These are phyloP conservation scores for Climacium dendroides DNA, from an alignment of 225 moss, liverwort and hornwort genomes.

Conservation along the genomic window DNA sequence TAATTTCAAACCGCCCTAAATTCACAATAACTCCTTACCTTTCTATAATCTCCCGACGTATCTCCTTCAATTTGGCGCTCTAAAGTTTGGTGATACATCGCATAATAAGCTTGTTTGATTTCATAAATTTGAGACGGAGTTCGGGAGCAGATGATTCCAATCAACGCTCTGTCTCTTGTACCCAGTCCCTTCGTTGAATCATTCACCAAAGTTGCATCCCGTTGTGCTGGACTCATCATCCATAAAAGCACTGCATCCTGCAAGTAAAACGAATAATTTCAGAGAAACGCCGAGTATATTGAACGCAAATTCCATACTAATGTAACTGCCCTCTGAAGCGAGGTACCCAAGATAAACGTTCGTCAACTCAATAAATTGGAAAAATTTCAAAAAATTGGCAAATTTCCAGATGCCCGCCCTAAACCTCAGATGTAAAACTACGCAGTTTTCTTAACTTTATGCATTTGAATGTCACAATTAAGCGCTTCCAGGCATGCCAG, in stretches of 20 bases:
- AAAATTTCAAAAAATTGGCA: not conserved
- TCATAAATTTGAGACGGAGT: slow-evolving; percentile 43
- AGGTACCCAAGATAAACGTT: not conserved
- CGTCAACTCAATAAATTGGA: not conserved
- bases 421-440: not conserved
- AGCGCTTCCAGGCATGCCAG: not conserved
- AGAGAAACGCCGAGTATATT: not conserved
- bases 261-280: not conserved
- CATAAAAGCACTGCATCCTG: slow-evolving; percentile 43
- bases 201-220: slow-evolving; percentile 36
- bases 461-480: not conserved
- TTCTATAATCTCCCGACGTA: slow-evolving; percentile 43
- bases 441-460: no score
- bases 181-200: slow-evolving; percentile 32
- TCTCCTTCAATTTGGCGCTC: slow-evolving; percentile 42
- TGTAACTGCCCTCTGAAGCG: not conserved
- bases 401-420: not conserved
- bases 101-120: slow-evolving; percentile 34
- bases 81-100: slow-evolving; percentile 15
- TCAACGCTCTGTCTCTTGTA: slow-evolving; percentile 31
- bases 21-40: not conserved
- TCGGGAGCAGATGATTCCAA: slow-evolving; percentile 46
- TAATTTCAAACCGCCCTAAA: not conserved
- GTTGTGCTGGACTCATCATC: slow-evolving; percentile 52
- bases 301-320: not conserved